These are phyloP conservation scores for Hydnomerulius pinastri DNA, from an alignment of 768 basidiomycete species.

Conservation along the genomic window DNA sequence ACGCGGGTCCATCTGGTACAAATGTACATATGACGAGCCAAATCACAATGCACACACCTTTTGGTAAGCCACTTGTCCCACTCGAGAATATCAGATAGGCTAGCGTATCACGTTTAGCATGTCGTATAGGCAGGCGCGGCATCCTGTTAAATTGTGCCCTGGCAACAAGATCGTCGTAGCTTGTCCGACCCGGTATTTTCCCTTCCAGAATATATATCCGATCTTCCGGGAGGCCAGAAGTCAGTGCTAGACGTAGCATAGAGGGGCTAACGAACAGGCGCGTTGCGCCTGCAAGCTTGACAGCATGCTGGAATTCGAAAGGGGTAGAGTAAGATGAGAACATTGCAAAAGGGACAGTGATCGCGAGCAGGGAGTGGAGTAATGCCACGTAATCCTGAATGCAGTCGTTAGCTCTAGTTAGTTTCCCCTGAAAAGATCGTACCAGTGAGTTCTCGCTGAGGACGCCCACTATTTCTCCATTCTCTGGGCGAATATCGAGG, in stretches of 20 bases:
- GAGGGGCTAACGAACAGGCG: conserved; percentile 54
- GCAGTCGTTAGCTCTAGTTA: not conserved
- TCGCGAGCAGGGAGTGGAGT: conserved; percentile 47
- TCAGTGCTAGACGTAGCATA: conserved; percentile 43
- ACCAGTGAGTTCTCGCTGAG: conserved; percentile 72
- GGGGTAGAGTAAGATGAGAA: conserved; percentile 57
- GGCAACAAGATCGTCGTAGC: conserved; percentile 47
- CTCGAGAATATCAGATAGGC: conserved; percentile 78
- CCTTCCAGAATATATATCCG: conserved; percentile 54
- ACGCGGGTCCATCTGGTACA: too few relatives aligned
- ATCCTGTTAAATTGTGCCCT: conserved; percentile 38
- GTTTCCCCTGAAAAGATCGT: conserved; percentile 20
- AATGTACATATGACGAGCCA: too few relatives aligned
- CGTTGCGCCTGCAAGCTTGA: conserved; percentile 50
- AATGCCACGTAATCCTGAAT: conserved; percentile 56
- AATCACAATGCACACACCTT: conserved; percentile 52
- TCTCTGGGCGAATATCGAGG: conserved; percentile 47
- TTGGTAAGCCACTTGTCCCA: conserved; percentile 75
- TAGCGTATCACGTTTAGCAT: conserved; percentile 52
- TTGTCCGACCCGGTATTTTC: conserved; percentile 38
- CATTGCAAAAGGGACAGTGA: conserved; percentile 54
- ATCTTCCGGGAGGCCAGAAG: conserved; percentile 39
- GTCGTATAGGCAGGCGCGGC: conserved; percentile 43
- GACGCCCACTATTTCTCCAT: conserved; percentile 65
- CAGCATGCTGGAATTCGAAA: conserved; percentile 53